phyloP scores from a whole-genome alignment of 2,329 filamentous ascomycete species.

The Colletotrichum sp. region DNA sequence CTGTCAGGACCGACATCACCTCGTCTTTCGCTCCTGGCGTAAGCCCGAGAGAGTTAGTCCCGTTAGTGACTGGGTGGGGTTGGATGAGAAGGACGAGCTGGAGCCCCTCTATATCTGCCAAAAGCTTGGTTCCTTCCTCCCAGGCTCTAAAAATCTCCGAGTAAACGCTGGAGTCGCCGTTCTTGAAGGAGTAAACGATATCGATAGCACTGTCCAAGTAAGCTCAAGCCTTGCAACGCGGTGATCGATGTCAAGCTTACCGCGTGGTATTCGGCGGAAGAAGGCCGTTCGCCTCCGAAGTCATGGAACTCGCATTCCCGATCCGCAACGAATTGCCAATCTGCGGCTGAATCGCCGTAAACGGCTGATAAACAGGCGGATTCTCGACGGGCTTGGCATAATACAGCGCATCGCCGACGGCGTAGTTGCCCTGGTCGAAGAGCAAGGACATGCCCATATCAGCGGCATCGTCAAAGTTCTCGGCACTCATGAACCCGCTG shows the following conservation, averaged over 20 bases:
- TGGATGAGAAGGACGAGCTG: not conserved
- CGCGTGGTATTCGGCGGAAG: not conserved
- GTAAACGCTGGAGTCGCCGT: not conserved
- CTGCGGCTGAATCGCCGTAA: not conserved
- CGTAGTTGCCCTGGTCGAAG: not conserved
- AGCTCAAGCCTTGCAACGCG: not conserved
- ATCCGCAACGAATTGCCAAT: not conserved
- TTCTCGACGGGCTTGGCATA: not conserved
- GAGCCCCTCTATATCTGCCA: not conserved
- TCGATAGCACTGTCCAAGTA: not conserved
- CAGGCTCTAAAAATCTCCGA: not conserved
- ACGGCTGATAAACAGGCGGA: not conserved
- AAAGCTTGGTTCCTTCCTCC: not conserved
- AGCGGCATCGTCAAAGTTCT: constrained; percentile 19
- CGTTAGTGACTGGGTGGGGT: not conserved
- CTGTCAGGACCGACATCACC: not conserved
- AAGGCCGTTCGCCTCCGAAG: not conserved
- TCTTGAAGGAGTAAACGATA: not conserved
- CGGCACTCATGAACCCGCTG: constrained; percentile 14
- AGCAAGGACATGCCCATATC: not conserved
- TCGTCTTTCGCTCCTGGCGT: not conserved
- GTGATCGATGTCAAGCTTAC: not conserved
- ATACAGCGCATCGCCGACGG: not conserved
- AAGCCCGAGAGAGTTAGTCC: not conserved
- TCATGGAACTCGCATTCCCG: not conserved